Evolutionary conservation across 1,139 yeast species (phyloP).

Genomic region (Hyphopichia burtonii): DNA sequence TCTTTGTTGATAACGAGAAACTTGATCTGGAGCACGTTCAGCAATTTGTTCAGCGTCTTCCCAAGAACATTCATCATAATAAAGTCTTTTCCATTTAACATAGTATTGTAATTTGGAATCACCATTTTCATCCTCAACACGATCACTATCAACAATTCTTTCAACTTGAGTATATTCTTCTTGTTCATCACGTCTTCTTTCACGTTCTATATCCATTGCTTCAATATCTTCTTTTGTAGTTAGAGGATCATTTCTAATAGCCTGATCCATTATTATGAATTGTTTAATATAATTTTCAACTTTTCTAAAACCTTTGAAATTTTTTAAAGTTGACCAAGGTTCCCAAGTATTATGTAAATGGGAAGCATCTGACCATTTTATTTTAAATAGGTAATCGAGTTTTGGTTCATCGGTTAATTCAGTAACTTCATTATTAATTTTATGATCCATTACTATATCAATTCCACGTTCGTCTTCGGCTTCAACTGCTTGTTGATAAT

Average conservation of each 20-base stretch:
- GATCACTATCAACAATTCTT: conserved; percentile 83
- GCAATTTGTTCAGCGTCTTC: conserved; percentile 90
- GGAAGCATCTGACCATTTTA: conserved; percentile 87
- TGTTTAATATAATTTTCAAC: conserved; percentile 89
- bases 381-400: conserved; percentile 57
- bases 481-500: conserved; percentile 33
- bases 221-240: conserved; percentile 91
- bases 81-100: conserved; percentile 90
- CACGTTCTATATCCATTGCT: conserved; percentile 87
- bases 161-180: conserved; percentile 85
- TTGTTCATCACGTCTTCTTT: conserved; percentile 78
- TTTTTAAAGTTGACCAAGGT: conserved; percentile 55
- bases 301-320: conserved; percentile 72
- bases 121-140: conserved; percentile 66
- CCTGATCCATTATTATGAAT: conserved; percentile 68
- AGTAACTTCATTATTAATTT: conserved; percentile 35
- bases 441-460: conserved; percentile 56
- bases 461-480: conserved; percentile 45
- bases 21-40: conserved; percentile 78
- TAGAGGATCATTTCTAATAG: conserved; percentile 71
- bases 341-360: conserved; percentile 98
- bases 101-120: conserved; percentile 71
- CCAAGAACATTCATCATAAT: conserved; percentile 97
- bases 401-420: conserved; percentile 54
- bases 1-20: conserved; percentile 78